Percentiles rank a stretch among this genome's conserved stretches.
These are phyloP conservation scores for Paralagenidium karlingii DNA, from an alignment of 352 stramenopile genomes.

Conservation along the genomic window DNA sequence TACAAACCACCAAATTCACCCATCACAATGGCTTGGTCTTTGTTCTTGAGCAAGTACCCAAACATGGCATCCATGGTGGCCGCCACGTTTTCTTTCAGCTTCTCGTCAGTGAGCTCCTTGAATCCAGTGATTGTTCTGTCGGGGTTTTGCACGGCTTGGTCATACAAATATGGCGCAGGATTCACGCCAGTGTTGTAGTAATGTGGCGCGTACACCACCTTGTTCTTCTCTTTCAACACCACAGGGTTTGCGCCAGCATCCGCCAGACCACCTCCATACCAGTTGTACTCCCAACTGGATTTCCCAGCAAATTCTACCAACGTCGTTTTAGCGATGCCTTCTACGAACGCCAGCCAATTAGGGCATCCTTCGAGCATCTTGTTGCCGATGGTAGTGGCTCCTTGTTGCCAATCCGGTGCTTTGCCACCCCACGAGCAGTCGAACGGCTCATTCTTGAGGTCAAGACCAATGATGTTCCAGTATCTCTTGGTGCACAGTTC, in stretches of 20 bases:
- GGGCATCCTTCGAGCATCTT: slow-evolving; percentile 47
- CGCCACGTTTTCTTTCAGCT: slow-evolving; percentile 36
- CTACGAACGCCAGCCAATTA: slow-evolving; percentile 58
- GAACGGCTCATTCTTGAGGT: slow-evolving; percentile 63
- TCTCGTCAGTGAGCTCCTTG: slow-evolving; percentile 42
- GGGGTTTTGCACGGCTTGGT: slow-evolving; percentile 13
- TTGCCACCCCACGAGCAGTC: slow-evolving; percentile 29
- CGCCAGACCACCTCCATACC: slow-evolving; percentile 43
- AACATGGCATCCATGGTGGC: slow-evolving; percentile 63
- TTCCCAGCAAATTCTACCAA: slow-evolving; percentile 29
- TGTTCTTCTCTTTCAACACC: slow-evolving; percentile 30
- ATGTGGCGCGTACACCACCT: slow-evolving; percentile 69
- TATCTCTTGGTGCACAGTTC: slow-evolving; percentile 36
- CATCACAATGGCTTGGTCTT: slow-evolving; percentile 39
- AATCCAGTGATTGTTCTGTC: slow-evolving; percentile 15
- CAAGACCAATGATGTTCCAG: slow-evolving; percentile 57
- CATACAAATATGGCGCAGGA: slow-evolving; percentile 52
- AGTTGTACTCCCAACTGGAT: slow-evolving; percentile 45
- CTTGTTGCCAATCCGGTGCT: slow-evolving; percentile 33
- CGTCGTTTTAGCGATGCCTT: slow-evolving; percentile 37
- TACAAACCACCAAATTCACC: slow-evolving; percentile 61
- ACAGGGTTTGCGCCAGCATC: slow-evolving; percentile 20
- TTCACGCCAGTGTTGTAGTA: slow-evolving; percentile 68
- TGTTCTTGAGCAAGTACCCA: slow-evolving; percentile 32
- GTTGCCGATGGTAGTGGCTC: slow-evolving; percentile 45